Base-by-base conservation (phyloP, 495 filamentous ascomycete genomes). In the Daldinia grandis region DNA sequence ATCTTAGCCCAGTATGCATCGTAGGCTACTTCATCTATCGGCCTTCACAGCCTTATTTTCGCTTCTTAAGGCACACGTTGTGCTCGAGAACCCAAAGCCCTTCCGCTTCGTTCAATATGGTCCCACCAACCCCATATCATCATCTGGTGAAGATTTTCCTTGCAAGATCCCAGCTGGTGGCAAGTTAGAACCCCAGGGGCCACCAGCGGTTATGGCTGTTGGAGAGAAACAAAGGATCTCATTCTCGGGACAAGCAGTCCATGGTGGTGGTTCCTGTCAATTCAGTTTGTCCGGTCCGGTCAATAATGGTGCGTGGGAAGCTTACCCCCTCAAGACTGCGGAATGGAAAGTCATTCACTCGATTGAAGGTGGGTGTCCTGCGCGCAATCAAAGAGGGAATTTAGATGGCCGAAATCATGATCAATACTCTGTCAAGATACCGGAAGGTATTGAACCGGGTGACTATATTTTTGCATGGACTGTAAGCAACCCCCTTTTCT, bases 191-290 rank as follows among this genome's bases (percentile, higher is more conserved):
- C 67, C 68, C 3, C 74, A 81, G 14, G 79, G 80, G 0, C 64
- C 72, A 5, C 71, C 78, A 9, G 83, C 74, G 49, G 33, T 67
- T 0, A 86, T 88, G 81, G 66, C 76, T 0, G 78, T 89, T 17
- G 90, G 89, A 2, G 84, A 84, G 0, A 73, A 78, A 0, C 87
- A 91, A 71, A 57, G 66, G 0, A 80, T 90, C 7, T 71, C 74
- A 17, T 90, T 92, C 75, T 79, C 76, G 0, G 88, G 89, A 0
- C 73, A 76, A 14, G 94, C 94, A 0, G 87, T 88, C 10, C 94
- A 98, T 74, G 90, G 90, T 35, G 93, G 94, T 40, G 94, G 94
- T 6, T 96, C 93, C 1, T 97, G 93, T 81, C 94, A 97, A 72
- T 79, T 97, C 53, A 85, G 88, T 9, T 84, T 97, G 75, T 92